Percentiles rank a stretch among this genome's conserved stretches.
Evolutionary conservation across 2,329 filamentous ascomycete genomes (phyloP).

Genomic region (Aspergillus alliaceus): DNA sequence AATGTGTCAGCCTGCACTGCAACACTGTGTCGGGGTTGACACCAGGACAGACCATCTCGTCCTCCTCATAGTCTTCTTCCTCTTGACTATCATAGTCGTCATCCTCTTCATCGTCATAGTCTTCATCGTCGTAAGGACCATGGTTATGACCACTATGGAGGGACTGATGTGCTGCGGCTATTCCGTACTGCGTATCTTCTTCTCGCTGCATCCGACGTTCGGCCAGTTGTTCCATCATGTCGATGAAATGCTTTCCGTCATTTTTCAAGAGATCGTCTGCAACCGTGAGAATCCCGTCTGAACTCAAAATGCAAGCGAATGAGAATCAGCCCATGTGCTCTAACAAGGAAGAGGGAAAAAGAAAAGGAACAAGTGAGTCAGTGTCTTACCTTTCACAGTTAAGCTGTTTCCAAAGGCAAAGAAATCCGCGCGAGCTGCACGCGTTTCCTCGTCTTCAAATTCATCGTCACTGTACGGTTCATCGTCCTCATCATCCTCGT

Average conservation of each 20-base stretch:
- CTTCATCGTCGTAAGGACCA: constrained; percentile 72
- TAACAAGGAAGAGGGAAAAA: constrained; percentile 1
- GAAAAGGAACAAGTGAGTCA: constrained; percentile 4
- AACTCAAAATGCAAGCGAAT: constrained; percentile 39
- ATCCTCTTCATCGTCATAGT: constrained; percentile 75
- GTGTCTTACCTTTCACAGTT: constrained; percentile 83
- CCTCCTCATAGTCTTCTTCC: constrained; percentile 65
- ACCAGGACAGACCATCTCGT: constrained; percentile 57
- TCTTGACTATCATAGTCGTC: constrained; percentile 63
- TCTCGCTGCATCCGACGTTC: constrained; percentile 97
- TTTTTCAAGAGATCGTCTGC: constrained; percentile 98
- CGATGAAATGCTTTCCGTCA: constrained; percentile 98
- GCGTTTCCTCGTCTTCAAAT: constrained; percentile 61
- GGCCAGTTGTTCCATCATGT: constrained; percentile 99
- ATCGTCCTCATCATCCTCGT: constrained; percentile 70
- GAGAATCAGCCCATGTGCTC: constrained; percentile 35
- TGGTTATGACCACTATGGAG: constrained; percentile 73
- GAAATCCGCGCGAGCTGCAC: constrained; percentile 72
- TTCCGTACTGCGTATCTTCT: constrained; percentile 76
- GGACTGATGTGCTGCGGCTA: constrained; percentile 57
- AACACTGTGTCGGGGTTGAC: not conserved
- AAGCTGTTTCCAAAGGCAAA: constrained; percentile 97
- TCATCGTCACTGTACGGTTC: constrained; percentile 67
- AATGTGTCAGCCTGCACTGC: constrained; percentile 39
- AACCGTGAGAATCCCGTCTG: constrained; percentile 94